Conservation (phyloP, 2,329 filamentous ascomycete species). For the Seiridium unicorne region DNA sequence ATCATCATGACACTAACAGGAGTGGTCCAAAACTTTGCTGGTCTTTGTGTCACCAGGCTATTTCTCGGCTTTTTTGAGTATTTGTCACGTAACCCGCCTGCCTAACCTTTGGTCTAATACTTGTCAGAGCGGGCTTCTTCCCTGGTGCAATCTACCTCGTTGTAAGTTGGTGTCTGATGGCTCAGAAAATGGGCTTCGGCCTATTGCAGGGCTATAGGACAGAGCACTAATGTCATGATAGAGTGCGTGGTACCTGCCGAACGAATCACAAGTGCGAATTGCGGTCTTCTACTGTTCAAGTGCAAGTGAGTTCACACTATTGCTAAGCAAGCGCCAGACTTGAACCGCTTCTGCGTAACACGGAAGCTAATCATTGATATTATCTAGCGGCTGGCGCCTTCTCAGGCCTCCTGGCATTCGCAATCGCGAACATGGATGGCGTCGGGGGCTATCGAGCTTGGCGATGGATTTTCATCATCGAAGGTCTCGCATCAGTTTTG, state of each 20-base stretch:
- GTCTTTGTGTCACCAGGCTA: background rate
- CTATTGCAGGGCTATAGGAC: too few species aligned
- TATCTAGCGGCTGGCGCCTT: background rate
- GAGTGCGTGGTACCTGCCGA: background rate
- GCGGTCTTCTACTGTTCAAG: constrained; percentile 1
- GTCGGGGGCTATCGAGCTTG: background rate
- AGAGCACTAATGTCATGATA: background rate
- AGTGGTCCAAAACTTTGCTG: background rate
- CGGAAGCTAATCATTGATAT: background rate
- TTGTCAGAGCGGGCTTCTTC: background rate
- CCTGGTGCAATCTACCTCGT: constrained; percentile 1
- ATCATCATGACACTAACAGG: background rate
- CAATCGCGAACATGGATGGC: background rate
- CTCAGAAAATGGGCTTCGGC: too few species aligned
- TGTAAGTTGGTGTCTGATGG: background rate
- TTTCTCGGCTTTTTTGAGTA: background rate
- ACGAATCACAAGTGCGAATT: background rate
- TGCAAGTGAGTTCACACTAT: background rate
- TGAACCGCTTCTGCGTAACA: background rate
- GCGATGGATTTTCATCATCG: constrained; percentile 1
- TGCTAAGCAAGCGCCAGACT: constrained; percentile 10
- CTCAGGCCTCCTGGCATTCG: background rate
- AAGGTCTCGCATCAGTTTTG: background rate
- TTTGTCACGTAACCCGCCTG: too few species aligned
- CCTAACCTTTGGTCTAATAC: background rate